Evolutionary conservation across 202 grass and related monocot species (phyloP), one percentile per base, ranked within the genome.

Genomic region (Schoenoplectus triqueter): DNA sequence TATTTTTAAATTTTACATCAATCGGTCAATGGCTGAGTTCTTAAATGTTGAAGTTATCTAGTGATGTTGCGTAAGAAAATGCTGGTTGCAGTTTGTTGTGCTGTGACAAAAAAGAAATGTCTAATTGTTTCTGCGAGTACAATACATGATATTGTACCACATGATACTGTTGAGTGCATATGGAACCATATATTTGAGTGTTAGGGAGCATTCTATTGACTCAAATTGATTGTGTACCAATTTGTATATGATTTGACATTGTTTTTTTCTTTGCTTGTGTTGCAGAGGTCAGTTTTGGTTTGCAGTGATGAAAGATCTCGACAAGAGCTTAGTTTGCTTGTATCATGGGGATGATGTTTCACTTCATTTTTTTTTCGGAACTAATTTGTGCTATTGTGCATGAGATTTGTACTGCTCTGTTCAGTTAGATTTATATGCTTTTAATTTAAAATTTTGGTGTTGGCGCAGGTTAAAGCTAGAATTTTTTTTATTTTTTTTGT

Each of bases 251-350:
- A 17, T 42, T 61, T 10, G 8, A 61, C 7, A 42, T 61, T 79
- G 18, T 14, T 44, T 79, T 11, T 18, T 79, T 44, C 10, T 13
- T 77, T 3, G 59, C 10, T 78, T 17, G 31, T 60, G 3, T 79
- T 79, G 75, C 75, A 79, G 75, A 79, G 52, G 75, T 60, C 21
- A 78, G 9, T 78, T 44, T 79, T 79, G 54, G 31, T 60, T 39
- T 3, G 22, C 7, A 7, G 45, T 44, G 55, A 79, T 51, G 54
- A 1, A 10, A 60, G 31, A 45, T 44, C 6, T 79, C 54, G 45
- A 45, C 39, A 79, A 79, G 75, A 79, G 21, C 39, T 17, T 78
- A 78, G 74, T 41, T 42, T 57, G 21, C 10, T 14, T 79, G 57
- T 45, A 14, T 79, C 4, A 51, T 13, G 21, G 19, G 50, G n/a